Percentiles rank a stretch among this genome's conserved stretches.
Conservation (phyloP, 169 alveolate species). For the Eimeria mitis region DNA sequence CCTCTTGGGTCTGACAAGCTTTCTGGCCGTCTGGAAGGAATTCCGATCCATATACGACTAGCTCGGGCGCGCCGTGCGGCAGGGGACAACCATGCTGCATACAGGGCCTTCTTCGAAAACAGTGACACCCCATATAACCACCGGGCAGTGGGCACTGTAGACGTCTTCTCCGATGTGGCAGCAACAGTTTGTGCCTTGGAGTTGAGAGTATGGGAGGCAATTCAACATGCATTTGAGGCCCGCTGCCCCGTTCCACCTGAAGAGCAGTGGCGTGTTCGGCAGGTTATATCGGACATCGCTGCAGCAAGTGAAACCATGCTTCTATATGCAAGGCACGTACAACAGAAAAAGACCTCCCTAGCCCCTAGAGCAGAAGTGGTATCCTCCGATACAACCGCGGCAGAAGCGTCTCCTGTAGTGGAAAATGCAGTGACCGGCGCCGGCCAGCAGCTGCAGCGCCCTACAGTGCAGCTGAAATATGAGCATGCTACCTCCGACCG, state of each 20-base stretch:
- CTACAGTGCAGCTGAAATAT: not conserved
- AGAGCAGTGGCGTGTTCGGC: slow-evolving; percentile 75
- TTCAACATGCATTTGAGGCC: slow-evolving; percentile 66
- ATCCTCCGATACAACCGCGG: not conserved
- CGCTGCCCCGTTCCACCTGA: slow-evolving; percentile 72
- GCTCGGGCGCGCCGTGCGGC: slow-evolving; percentile 64
- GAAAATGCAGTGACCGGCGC: not conserved
- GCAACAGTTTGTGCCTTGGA: slow-evolving; percentile 61
- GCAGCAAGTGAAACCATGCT: slow-evolving; percentile 42
- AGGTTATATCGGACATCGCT: slow-evolving; percentile 70
- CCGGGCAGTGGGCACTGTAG: slow-evolving; percentile 30
- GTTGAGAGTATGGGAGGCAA: slow-evolving; percentile 65
- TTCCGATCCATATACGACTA: slow-evolving; percentile 45
- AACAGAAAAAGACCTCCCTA: not conserved
- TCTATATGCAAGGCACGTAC: not conserved
- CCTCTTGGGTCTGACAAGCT: not conserved
- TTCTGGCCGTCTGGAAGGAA: not conserved
- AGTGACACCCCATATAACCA: not conserved
- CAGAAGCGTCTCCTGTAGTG: not conserved
- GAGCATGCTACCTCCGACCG: not conserved
- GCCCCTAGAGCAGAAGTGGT: not conserved
- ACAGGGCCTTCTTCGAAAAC: slow-evolving; percentile 24
- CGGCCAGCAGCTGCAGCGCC: not conserved
- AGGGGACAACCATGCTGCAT: slow-evolving; percentile 22
- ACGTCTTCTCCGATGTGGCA: slow-evolving; percentile 43